These are phyloP conservation scores for Trametopsis cervina DNA, from an alignment of 768 basidiomycete species.

Conservation along the genomic window DNA sequence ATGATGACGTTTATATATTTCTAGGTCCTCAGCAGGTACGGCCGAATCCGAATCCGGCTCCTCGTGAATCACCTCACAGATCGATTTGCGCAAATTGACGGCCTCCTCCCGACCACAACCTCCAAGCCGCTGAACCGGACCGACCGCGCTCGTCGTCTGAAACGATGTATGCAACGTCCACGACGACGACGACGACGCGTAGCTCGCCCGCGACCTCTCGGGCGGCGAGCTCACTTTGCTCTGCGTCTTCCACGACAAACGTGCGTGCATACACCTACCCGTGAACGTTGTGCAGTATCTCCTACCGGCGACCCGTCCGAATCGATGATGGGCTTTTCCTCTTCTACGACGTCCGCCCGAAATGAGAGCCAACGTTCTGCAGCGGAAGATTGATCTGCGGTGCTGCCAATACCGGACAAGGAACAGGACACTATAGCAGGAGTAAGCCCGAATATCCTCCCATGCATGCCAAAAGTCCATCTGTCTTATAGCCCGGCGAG, in stretches of 20 bases:
- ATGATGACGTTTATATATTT: slow-evolving; percentile 59
- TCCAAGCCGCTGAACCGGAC: background rate
- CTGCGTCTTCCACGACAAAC: slow-evolving; percentile 10
- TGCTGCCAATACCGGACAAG: background rate
- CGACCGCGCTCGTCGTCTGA: background rate
- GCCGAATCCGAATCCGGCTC: slow-evolving; percentile 30
- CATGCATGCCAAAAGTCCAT: background rate
- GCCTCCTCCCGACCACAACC: background rate
- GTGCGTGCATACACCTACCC: slow-evolving; percentile 14
- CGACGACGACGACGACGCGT: slow-evolving; percentile 6
- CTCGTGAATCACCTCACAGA: slow-evolving; percentile 44
- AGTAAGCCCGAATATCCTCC: slow-evolving; percentile 5
- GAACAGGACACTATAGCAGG: background rate
- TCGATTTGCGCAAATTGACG: slow-evolving; percentile 25
- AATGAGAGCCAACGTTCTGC: too few species aligned
- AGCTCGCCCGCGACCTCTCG: slow-evolving; percentile 1
- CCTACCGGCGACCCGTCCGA: background rate
- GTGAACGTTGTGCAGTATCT: background rate
- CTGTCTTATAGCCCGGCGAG: background rate
- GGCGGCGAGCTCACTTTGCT: slow-evolving; percentile 1
- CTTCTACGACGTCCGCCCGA: background rate
- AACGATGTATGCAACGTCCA: background rate
- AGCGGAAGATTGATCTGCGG: background rate
- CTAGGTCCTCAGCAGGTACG: slow-evolving; percentile 19
- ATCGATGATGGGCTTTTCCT: slow-evolving; percentile 1